Evolutionary conservation across 345 rosid species (phyloP), one percentile per base, ranked within the genome.

Genomic region (Boechera retrofracta): DNA sequence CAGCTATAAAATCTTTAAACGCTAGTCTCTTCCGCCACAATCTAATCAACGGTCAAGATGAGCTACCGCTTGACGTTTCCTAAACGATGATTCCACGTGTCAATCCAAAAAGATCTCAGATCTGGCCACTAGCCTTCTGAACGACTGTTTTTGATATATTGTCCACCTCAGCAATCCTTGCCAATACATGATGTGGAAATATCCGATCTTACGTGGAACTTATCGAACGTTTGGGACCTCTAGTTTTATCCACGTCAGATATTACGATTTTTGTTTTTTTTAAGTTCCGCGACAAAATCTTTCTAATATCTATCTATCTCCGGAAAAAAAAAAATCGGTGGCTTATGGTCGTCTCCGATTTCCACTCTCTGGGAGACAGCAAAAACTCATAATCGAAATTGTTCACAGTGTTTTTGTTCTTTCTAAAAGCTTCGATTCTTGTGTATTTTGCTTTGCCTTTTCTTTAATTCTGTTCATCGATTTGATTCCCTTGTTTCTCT

Each of bases 221-320:
- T 71, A 54, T 10, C 15, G 16, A 77, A 75, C 78, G 59, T 49
- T 67, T 60, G 18, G 39, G 57, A 18, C 84, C 87, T 61, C 83
- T 82, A 79, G 53, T 79, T 85, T 79, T 42, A 1, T 82, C 93
- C 93, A 85, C 71, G 86, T 87, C 88, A 81, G 80, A 77, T 11
- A 61, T 7, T 24, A 12, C 28, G 9, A 16, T 71, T 55, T 67
- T 64, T 54, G 31, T 73, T 65, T 72, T 64, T 24, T 38, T n/a
- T 51, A 10, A 10, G 51, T 72, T 44, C 4, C 16, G 42, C 51
- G 71, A 67, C 74, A 79, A 51, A 41, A 78, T 66, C 64, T 65
- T 29, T 21, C 72, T 64, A 74, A 60, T 82, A 67, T 61, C 64
- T 81, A 53, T 57, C 56, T 67, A 38, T 67, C 71, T 48, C 67